Base-by-base conservation (phyloP, 495 filamentous ascomycete genomes). In the Cudoniella acicularis region DNA sequence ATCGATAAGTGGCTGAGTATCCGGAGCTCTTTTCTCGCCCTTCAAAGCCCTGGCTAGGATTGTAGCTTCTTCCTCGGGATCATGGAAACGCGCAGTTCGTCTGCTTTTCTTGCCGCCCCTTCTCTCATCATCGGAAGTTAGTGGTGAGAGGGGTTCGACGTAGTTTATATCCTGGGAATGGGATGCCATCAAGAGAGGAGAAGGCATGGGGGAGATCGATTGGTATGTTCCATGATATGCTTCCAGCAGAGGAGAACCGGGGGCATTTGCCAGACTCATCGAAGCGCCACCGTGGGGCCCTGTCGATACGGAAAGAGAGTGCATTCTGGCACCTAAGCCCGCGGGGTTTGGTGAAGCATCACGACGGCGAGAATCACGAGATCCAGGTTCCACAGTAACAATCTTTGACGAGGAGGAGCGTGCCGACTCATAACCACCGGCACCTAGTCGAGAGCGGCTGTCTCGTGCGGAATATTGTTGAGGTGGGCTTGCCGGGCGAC, bases 141-240 rank as follows among this genome's bases (percentile, higher is more conserved):
- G 21, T 0, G 64, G 63, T 11, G 60, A 64, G 25, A 69, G 48
- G 23, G 64, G 26, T 26, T 62, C 63, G 11, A 64, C 49, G 21
- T 49, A 8, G 13, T 50, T 49, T 23, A 64, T 21, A 23, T 66
- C 66, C 9, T 48, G 13, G 21, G 62, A 57, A 13, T 66, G 57
- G 11, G 67, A 52, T 21, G 79, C 71, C 1, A 80, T 72, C 24
- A 83, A 71, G 30, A 80, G 75, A 0, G 93, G 89, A 0, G 89
- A 91, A 0, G 92, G 92, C 90, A 96, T 94, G 1, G 94, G 93
- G 1, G 92, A 96, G 64, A 97, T 90, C 52, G 88, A 89, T 71
- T 98, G 94, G 67, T 95, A 98, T 1, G 92, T 96, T 6, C 94
- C 94, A 57, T 86, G 86, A 73, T 98, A 98, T 1, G 94, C 87